Conservation (phyloP, 257 asterid genomes). For the Orobanche coerulescens region DNA sequence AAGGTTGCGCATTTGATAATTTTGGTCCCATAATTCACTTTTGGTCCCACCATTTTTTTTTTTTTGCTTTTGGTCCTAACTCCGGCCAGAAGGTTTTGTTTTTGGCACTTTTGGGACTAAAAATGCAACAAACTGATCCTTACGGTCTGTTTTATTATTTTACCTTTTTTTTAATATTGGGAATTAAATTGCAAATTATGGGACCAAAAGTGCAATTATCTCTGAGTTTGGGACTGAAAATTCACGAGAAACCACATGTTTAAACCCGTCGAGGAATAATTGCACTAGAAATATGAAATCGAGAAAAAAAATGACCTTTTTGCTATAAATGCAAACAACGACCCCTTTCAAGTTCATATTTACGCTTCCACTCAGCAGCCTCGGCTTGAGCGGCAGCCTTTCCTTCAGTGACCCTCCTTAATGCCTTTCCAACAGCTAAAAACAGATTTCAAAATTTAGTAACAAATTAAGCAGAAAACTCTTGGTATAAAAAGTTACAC, state of each 20-base stretch:
- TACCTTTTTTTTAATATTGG: too few species aligned
- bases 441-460: not conserved
- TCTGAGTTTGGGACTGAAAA: not conserved
- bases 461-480: not conserved
- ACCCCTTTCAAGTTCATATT: slow-evolving; percentile 49
- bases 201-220: too few species aligned
- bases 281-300: not conserved
- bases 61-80: too few species aligned
- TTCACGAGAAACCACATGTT: not conserved
- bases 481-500: not conserved
- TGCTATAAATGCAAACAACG: slow-evolving; percentile 40
- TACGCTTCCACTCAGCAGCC: slow-evolving; percentile 73
- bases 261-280: too few species aligned
- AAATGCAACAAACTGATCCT: too few species aligned
- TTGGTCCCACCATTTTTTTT: too few species aligned
- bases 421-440: slow-evolving; percentile 52
- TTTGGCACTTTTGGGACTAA: too few species aligned
- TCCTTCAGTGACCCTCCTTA: slow-evolving; percentile 47
- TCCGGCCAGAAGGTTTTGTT: too few species aligned
- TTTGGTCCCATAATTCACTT: too few species aligned
- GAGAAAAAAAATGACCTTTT: slow-evolving; percentile 24
- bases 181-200: too few species aligned
- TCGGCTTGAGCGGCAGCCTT: slow-evolving; percentile 65
- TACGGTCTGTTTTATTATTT: too few species aligned
- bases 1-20: too few species aligned